Evolutionary conservation across 2,329 filamentous ascomycete genomes (phyloP).

Genomic region (Botrytis deweyae): DNA sequence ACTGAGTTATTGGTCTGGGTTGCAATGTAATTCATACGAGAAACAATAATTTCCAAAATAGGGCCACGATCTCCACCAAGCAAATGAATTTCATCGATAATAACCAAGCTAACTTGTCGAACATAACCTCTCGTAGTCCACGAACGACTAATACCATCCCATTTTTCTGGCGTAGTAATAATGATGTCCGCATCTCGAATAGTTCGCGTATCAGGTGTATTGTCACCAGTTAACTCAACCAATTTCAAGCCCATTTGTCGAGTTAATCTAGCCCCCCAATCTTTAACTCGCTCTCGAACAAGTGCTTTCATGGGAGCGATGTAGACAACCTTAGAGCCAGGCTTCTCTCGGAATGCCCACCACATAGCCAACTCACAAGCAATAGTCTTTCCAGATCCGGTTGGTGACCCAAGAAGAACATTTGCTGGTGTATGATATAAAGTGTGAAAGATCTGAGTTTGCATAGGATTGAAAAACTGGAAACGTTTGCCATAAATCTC

Average conservation of each 20-base stretch:
- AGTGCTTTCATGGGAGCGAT: slow-evolving; percentile 99
- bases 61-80: slow-evolving; percentile 95
- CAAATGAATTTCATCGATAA: slow-evolving; percentile 97
- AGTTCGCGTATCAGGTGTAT: slow-evolving; percentile 93
- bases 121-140: slow-evolving; percentile 99
- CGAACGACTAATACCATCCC: slow-evolving; percentile 98
- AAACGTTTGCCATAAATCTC: slow-evolving; percentile 87
- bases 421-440: slow-evolving; percentile 91
- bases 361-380: slow-evolving; percentile 97
- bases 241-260: slow-evolving; percentile 81
- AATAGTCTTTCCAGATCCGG: slow-evolving; percentile 95
- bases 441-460: slow-evolving; percentile 97
- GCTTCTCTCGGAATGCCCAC: slow-evolving; percentile 96
- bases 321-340: slow-evolving; percentile 96
- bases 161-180: slow-evolving; percentile 98
- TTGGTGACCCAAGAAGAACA: slow-evolving; percentile 91
- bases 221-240: slow-evolving; percentile 95
- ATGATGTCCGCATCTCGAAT: slow-evolving; percentile 97
- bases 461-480: slow-evolving; percentile 98
- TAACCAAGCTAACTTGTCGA: slow-evolving; percentile 88
- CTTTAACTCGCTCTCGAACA: slow-evolving; percentile 91
- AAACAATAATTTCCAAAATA: slow-evolving; percentile 95
- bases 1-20: slow-evolving; percentile 88
- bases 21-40: slow-evolving; percentile 96
- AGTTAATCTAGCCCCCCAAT: slow-evolving; percentile 84